Evolutionary conservation across 345 rosid species (phyloP).

Genomic region (Hypericum androsaemum): DNA sequence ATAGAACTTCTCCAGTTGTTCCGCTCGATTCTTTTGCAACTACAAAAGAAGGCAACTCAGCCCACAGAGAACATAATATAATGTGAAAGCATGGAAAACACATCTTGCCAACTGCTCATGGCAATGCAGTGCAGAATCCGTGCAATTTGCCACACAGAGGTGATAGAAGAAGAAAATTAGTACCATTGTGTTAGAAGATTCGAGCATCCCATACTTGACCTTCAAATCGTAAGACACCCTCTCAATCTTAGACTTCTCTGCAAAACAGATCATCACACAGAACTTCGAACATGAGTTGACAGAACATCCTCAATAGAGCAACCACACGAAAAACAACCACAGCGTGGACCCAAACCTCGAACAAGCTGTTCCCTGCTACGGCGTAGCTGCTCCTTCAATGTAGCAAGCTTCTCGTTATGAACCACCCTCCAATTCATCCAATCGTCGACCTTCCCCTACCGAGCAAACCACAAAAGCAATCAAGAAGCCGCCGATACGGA

Average conservation of each 20-base stretch:
- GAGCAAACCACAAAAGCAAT: background rate
- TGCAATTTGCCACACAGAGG: background rate
- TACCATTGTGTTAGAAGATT: conserved; percentile 58
- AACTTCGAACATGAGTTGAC: conserved; percentile 1
- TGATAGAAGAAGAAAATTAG: background rate
- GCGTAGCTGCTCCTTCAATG: conserved; percentile 51
- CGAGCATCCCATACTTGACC: conserved; percentile 50
- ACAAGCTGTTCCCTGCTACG: conserved; percentile 40
- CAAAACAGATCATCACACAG: conserved; percentile 10
- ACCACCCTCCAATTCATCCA: conserved; percentile 60
- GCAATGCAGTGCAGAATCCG: background rate
- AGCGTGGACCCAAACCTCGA: conserved; percentile 38
- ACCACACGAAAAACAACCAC: too few relatives aligned
- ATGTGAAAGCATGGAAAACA: too few relatives aligned
- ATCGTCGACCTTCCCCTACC: conserved; percentile 68
- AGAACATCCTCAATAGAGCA: background rate
- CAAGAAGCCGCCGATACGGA: background rate
- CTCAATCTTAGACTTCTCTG: conserved; percentile 64
- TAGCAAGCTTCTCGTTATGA: conserved; percentile 56
- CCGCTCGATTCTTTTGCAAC: conserved; percentile 53
- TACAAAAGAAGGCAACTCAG: conserved; percentile 22
- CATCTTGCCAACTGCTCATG: conserved; percentile 1
- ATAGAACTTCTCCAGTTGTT: conserved; percentile 67
- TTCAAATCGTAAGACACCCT: conserved; percentile 44
- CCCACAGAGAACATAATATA: too few relatives aligned